phyloP scores from a whole-genome alignment of 345 rosid species.

The Luvunga scandens region DNA sequence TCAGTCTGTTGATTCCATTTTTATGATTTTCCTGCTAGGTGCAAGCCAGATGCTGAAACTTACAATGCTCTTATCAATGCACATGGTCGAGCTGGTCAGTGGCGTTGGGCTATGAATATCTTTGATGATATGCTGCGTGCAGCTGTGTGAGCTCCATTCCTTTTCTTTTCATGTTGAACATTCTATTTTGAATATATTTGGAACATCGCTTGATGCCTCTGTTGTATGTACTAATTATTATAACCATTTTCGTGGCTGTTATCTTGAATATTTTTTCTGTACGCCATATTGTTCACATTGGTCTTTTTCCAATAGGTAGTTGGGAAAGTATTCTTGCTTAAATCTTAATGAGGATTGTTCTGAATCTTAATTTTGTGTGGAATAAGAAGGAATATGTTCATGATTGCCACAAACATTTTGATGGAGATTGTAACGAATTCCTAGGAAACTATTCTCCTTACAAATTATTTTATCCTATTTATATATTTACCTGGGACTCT shows the following conservation, averaged over 20 bases:
- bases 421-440: neutral
- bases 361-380: neutral
- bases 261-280: neutral
- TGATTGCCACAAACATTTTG: neutral
- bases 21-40: slow-evolving; percentile 39
- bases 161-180: slow-evolving; percentile 11
- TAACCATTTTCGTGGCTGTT: neutral
- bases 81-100: slow-evolving; percentile 86
- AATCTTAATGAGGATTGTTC: neutral
- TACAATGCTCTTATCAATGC: slow-evolving; percentile 87
- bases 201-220: neutral
- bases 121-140: slow-evolving; percentile 80
- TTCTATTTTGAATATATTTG: slow-evolving; percentile 8
- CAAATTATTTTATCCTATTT: neutral
- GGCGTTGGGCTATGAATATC: slow-evolving; percentile 97
- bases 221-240: neutral
- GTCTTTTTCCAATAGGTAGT: neutral
- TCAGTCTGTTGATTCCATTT: neutral
- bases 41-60: slow-evolving; percentile 88
- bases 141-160: slow-evolving; percentile 62
- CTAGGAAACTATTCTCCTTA: neutral
- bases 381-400: neutral
- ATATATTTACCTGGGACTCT: neutral
- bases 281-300: neutral
- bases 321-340: neutral